Evolutionary conservation across 2,329 filamentous ascomycete species (phyloP), one percentile per base, ranked within the genome.

Genomic region (Lasiodiplodia gonubiensis): DNA sequence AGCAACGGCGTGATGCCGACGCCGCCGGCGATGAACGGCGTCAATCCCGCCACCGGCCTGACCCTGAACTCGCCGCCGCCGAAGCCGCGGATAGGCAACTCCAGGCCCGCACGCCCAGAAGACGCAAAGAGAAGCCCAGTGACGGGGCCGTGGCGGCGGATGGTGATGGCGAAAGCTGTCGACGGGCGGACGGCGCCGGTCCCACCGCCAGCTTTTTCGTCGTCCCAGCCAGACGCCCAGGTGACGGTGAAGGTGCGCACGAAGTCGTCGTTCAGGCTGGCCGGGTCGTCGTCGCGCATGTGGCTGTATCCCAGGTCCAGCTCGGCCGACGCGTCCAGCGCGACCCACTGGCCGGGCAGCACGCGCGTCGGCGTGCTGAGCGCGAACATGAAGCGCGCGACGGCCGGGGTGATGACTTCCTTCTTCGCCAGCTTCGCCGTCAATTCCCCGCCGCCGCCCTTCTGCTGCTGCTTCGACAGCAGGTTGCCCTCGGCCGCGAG

Each of bases 1-100:
- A 96, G 81, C 3, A 95, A 72, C 1, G 93, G 93, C 33, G 93
- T 97, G 69, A 96, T 92, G 0, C 93, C 93, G 7, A 97, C 91
- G 3, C 93, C 93, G 0, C 87, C 92, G 6, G 92, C 92, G 3
- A 96, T 78, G 70, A 94, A 95, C 0, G 82, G 82, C 1, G 84
- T 74, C 3, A 46, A 18, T 33, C 30, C 30, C 4, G 23, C 30
- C 11, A 16, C 51, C 68, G 64, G 5, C 78, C 74, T 18, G 49
- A 57, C 21, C 1, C 39, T 39, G 21, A 90, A 90, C 2, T 83
- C 81, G 1, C 92, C 93, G 0, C 90, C 92, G 0, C 90, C 92
- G 69, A 96, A 92, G 0, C 91, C 93, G 25, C 90, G 81, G 0
- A 96, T 80, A 0, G 88, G 86, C 0, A 94, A 77, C 71, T 91